A percentile compares a stretch with the other conserved stretches of the same genome.
Evolutionary conservation across 306 rosid genomes (phyloP).

Genomic region (Prosopis cineraria): DNA sequence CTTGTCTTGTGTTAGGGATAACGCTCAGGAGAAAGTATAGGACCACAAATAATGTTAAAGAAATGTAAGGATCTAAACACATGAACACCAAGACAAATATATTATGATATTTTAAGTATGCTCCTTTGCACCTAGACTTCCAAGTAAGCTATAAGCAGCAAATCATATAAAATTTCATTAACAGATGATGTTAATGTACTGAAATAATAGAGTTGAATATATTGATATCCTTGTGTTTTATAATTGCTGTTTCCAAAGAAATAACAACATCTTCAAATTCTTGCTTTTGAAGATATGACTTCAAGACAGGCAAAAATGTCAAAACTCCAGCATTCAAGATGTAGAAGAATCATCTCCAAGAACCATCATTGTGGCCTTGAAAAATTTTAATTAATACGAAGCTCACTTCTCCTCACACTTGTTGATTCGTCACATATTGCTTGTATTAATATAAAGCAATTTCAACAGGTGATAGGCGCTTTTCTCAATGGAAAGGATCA

Average conservation of each 20-base stretch:
- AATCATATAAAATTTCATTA: not conserved
- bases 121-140: conserved; percentile 3
- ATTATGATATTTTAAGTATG: not conserved
- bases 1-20: not conserved
- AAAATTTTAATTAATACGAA: not conserved
- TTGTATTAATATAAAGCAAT: conserved; percentile 30
- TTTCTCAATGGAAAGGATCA: conserved; percentile 97
- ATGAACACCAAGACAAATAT: conserved; percentile 5
- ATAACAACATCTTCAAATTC: not conserved
- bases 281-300: not conserved
- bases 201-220: not conserved
- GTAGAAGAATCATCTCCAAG: not conserved
- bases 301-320: conserved; percentile 18
- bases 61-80: not conserved
- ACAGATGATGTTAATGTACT: not conserved
- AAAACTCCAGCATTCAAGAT: not conserved
- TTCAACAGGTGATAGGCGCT: conserved; percentile 93
- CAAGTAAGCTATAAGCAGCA: not conserved
- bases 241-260: not conserved
- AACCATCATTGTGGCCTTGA: not conserved
- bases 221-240: not conserved
- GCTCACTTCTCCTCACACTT: not conserved
- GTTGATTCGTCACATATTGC: conserved; percentile 18
- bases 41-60: not conserved
- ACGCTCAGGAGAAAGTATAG: not conserved